These are phyloP conservation scores for Alternaria rosae DNA, from an alignment of 2,329 filamentous ascomycete genomes.

Conservation along the genomic window DNA sequence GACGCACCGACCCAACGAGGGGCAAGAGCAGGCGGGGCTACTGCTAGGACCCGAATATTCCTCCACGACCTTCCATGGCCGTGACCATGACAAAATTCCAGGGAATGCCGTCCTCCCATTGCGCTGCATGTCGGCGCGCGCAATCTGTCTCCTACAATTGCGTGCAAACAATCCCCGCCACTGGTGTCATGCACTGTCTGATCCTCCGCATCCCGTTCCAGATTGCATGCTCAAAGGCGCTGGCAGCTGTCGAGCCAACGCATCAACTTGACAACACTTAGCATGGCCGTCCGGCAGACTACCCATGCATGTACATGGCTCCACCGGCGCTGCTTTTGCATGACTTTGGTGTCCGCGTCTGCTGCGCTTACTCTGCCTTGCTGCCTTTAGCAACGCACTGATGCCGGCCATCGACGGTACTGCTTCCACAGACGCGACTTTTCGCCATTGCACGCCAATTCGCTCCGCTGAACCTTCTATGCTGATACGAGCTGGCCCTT, in stretches of 20 bases:
- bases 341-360: conserved; percentile 43
- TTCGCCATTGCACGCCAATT: conserved; percentile 44
- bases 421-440: conserved; percentile 34
- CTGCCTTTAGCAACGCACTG: conserved; percentile 45
- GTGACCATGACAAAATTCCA: conserved; percentile 23
- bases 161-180: conserved; percentile 27
- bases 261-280: conserved; percentile 54
- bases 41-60: conserved; percentile 36
- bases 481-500: conserved; percentile 41
- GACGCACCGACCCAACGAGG: conserved; percentile 39
- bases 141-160: conserved; percentile 18
- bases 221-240: conserved; percentile 50
- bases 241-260: conserved; percentile 52
- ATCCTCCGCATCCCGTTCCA: conserved; percentile 46
- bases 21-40: conserved; percentile 32
- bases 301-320: conserved; percentile 50
- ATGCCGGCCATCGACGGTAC: conserved; percentile 35
- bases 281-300: conserved; percentile 48
- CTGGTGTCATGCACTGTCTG: conserved; percentile 40
- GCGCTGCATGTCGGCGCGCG: conserved; percentile 21
- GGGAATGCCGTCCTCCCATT: conserved; percentile 21
- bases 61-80: conserved; percentile 29
- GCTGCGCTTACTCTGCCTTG: conserved; percentile 48
- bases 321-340: conserved; percentile 47
- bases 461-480: conserved; percentile 36